Conservation (phyloP, 257 asterid species). For the Solanum dulcamara region DNA sequence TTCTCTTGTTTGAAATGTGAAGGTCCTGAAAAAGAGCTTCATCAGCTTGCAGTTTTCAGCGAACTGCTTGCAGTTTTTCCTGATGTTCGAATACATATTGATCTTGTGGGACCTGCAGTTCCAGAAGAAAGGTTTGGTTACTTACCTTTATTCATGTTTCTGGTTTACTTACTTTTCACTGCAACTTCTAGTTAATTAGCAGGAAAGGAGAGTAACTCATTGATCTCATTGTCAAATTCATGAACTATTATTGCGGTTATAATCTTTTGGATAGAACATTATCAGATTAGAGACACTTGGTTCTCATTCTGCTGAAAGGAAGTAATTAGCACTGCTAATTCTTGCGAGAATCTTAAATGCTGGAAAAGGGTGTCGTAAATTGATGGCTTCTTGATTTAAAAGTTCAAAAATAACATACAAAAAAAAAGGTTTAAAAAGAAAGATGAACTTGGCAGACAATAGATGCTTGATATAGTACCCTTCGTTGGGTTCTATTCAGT, state of each 20-base stretch:
- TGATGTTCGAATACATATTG: conserved; percentile 45
- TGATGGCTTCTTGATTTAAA: background rate
- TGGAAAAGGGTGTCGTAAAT: background rate
- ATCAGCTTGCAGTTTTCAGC: conserved; percentile 63
- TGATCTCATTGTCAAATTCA: background rate
- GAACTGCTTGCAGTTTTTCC: conserved; percentile 80
- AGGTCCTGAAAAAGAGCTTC: conserved; percentile 93
- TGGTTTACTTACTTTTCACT: background rate
- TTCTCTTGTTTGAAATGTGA: conserved; percentile 12
- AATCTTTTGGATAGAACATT: background rate
- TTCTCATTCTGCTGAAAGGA: background rate
- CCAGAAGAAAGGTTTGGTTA: conserved; percentile 48
- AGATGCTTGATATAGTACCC: background rate
- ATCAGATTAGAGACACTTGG: background rate
- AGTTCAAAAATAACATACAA: background rate
- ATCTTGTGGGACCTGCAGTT: conserved; percentile 78
- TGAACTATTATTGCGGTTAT: background rate
- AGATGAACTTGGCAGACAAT: background rate
- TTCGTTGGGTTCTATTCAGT: background rate
- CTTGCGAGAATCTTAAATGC: background rate
- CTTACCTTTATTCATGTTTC: background rate
- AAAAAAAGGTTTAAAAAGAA: background rate
- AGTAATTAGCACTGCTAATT: background rate
- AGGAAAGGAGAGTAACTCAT: background rate
- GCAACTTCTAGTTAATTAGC: background rate